Evolutionary conservation across 805 yeast species (phyloP).

Genomic region (Candida schatavii): DNA sequence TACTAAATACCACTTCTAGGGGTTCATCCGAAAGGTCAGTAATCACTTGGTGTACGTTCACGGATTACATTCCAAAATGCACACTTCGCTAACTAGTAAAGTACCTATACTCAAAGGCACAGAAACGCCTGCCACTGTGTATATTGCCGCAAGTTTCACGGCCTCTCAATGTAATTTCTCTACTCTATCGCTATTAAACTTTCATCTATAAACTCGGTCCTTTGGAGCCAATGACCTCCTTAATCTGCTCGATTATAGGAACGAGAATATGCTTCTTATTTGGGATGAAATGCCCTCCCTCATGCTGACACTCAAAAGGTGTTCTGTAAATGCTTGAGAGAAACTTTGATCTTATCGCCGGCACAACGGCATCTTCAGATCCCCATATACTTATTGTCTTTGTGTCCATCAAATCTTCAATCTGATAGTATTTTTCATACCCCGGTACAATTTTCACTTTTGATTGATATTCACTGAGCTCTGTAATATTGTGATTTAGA

Average conservation of each 20-base stretch:
- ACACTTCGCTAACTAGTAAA: too few species aligned
- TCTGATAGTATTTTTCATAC: constrained; percentile 19
- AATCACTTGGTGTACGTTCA: too few species aligned
- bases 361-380: constrained; percentile 29
- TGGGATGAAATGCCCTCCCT: constrained; percentile 39
- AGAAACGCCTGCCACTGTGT: too few species aligned
- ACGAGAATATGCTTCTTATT: constrained; percentile 20
- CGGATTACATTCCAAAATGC: too few species aligned
- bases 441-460: constrained; percentile 18
- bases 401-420: constrained; percentile 15
- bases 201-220: too few species aligned
- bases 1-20: too few species aligned
- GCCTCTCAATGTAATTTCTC: too few species aligned
- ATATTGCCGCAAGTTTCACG: too few species aligned
- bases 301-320: constrained; percentile 21
- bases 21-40: too few species aligned
- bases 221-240: too few species aligned
- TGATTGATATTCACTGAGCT: constrained; percentile 18
- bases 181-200: too few species aligned
- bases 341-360: constrained; percentile 26
- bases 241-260: constrained; percentile 15
- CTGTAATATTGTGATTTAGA: constrained; percentile 19
- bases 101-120: too few species aligned
- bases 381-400: constrained; percentile 30
- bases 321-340: constrained; percentile 19